Percentiles rank a stretch among this genome's conserved stretches.
phyloP scores from a whole-genome alignment of 1,284 basidiomycete species.

The Apiotrichum montevideense region DNA sequence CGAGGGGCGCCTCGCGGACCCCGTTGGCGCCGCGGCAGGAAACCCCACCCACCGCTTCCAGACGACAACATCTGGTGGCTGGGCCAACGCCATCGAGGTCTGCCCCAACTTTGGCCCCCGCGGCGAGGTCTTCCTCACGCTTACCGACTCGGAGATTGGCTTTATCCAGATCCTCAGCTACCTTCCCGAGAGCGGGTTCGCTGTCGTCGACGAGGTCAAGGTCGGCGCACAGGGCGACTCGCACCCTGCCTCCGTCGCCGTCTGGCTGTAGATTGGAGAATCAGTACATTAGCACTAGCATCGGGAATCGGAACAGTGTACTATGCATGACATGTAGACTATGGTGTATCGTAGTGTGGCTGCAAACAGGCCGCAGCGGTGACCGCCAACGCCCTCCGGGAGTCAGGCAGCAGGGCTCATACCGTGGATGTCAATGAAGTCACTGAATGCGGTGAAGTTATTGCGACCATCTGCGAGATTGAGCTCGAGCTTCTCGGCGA shows the following conservation, averaged over 20 bases:
- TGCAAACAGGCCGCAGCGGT: too few relatives aligned
- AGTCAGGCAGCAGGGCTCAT: too few relatives aligned
- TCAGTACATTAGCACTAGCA: neutral
- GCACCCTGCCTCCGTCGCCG: neutral
- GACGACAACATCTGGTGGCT: constrained; percentile 46
- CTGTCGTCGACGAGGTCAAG: constrained; percentile 19
- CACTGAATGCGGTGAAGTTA: too few relatives aligned
- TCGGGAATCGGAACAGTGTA: too few relatives aligned
- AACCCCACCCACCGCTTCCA: constrained; percentile 24
- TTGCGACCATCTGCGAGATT: too few relatives aligned
- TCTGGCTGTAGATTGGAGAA: constrained; percentile 5
- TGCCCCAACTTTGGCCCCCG: constrained; percentile 25
- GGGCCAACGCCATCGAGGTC: constrained; percentile 47
- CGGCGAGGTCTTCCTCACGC: constrained; percentile 31
- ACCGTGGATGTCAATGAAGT: too few relatives aligned
- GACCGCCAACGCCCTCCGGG: too few relatives aligned
- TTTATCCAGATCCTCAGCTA: constrained; percentile 38
- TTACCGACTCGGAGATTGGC: constrained; percentile 45
- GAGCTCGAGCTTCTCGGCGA: too few relatives aligned
- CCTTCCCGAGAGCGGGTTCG: constrained; percentile 20
- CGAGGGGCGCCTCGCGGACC: constrained; percentile 11
- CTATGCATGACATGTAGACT: neutral
- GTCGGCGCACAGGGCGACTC: constrained; percentile 10
- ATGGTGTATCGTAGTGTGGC: too few relatives aligned
- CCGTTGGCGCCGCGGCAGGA: constrained; percentile 1